A percentile compares a stretch with the other conserved stretches of the same genome.
These are phyloP conservation scores for Metschnikowia similis DNA, from an alignment of 805 yeast genomes.

Conservation along the genomic window DNA sequence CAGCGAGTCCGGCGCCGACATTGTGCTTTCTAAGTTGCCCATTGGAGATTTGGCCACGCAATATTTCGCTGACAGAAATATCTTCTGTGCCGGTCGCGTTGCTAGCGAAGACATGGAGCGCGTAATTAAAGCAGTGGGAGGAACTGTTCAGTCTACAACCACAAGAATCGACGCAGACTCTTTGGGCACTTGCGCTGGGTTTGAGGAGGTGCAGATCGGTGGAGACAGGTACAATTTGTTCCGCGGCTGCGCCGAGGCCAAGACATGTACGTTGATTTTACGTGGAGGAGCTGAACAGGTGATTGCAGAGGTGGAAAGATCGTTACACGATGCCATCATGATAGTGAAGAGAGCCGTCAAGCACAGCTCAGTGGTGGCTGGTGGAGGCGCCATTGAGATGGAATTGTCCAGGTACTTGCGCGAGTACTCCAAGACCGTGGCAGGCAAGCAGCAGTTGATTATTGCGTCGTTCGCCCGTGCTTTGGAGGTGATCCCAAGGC, in stretches of 20 bases:
- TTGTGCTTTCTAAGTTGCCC: conserved; percentile 90
- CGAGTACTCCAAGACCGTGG: conserved; percentile 79
- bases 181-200: conserved; percentile 47
- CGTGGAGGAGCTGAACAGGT: conserved; percentile 99
- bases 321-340: conserved; percentile 97
- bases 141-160: conserved; percentile 72
- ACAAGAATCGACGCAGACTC: conserved; percentile 65
- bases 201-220: conserved; percentile 95
- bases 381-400: conserved; percentile 99
- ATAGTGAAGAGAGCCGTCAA: conserved; percentile 92
- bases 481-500: conserved; percentile 93
- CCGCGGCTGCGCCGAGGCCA: conserved; percentile 86
- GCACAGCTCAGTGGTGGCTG: conserved; percentile 86
- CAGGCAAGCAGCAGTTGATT: conserved; percentile 94
- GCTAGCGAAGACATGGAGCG: conserved; percentile 85
- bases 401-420: conserved; percentile 85
- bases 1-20: conserved; percentile 81
- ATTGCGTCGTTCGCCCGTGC: conserved; percentile 93
- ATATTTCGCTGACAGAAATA: conserved; percentile 91
- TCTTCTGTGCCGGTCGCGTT: conserved; percentile 97
- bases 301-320: conserved; percentile 95
- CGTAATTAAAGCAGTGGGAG: conserved; percentile 92
- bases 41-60: conserved; percentile 99
- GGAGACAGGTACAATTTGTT: conserved; percentile 92
- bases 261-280: conserved; percentile 86